Conservation (phyloP, 208 protist genomes). For the Leishmania arabica region DNA sequence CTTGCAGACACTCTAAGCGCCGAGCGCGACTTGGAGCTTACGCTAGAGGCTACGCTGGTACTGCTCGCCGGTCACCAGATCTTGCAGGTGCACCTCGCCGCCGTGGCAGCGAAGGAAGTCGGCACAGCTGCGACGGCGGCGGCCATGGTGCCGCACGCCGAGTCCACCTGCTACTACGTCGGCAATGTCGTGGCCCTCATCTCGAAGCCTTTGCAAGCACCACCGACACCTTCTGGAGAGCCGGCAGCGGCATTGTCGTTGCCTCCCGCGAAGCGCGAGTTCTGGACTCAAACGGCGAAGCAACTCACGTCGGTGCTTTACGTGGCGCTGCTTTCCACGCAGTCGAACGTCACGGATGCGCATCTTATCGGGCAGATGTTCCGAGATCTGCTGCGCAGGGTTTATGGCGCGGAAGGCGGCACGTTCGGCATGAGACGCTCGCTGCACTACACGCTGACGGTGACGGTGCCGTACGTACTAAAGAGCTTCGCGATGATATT, state of each 20-base stretch:
- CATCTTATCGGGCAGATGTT: slow-evolving; percentile 13
- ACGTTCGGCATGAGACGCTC: slow-evolving; percentile 18
- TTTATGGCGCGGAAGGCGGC: slow-evolving; percentile 9
- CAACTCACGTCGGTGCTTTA: slow-evolving; percentile 27
- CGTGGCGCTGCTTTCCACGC: slow-evolving; percentile 17
- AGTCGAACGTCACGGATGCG: slow-evolving; percentile 18
- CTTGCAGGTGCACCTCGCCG: slow-evolving; percentile 3
- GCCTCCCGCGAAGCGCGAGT: slow-evolving; percentile 13
- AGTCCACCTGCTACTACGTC: slow-evolving; percentile 23
- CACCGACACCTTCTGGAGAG: not conserved
- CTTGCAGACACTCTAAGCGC: not conserved
- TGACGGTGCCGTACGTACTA: slow-evolving; percentile 14
- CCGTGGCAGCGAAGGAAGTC: not conserved
- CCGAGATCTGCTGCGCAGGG: slow-evolving; percentile 9
- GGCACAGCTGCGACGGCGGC: slow-evolving; percentile 11
- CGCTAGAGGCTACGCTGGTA: slow-evolving; percentile 19
- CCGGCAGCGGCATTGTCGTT: not conserved
- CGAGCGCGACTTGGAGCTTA: slow-evolving; percentile 27
- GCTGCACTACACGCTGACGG: slow-evolving; percentile 23
- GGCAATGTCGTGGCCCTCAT: slow-evolving; percentile 3
- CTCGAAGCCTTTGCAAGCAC: not conserved
- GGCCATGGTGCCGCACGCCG: slow-evolving; percentile 21
- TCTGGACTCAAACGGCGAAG: slow-evolving; percentile 13
- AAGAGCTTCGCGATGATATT: slow-evolving; percentile 14
- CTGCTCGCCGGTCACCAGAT: slow-evolving; percentile 22